phyloP scores from a whole-genome alignment of 352 stramenopile genomes.

The Globisporangium irregulare region DNA sequence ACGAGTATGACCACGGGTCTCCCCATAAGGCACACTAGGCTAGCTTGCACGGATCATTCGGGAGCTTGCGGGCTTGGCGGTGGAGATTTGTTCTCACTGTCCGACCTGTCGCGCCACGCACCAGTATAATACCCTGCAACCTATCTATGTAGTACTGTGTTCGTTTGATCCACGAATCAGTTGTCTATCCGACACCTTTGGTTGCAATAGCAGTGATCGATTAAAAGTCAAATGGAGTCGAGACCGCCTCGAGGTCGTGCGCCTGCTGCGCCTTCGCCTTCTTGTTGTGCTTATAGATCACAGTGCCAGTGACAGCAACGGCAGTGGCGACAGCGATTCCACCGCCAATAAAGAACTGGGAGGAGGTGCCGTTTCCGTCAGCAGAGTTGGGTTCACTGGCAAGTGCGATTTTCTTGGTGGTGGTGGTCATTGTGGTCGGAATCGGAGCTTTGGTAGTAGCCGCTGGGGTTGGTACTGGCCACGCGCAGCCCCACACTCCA shows the following conservation, averaged over 20 bases:
- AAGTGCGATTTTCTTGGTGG: background rate
- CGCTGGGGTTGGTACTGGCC: too few species aligned
- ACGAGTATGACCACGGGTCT: too few species aligned
- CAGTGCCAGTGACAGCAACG: background rate
- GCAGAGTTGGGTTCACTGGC: background rate
- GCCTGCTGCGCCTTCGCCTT: background rate
- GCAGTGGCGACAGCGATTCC: background rate
- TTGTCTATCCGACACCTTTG: background rate
- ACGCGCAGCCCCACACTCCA: background rate
- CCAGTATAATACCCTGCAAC: too few species aligned
- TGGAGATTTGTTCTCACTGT: too few species aligned
- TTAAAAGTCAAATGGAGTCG: background rate
- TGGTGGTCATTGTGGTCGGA: background rate
- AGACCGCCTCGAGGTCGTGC: background rate
- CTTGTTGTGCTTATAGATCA: background rate
- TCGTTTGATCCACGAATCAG: too few species aligned
- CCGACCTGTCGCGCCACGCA: too few species aligned
- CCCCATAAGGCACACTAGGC: too few species aligned
- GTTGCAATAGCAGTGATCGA: background rate
- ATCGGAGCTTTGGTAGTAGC: background rate
- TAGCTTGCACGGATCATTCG: too few species aligned
- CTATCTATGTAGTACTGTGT: too few species aligned
- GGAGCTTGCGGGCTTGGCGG: too few species aligned
- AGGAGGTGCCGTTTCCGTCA: background rate
- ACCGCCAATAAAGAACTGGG: background rate